These are phyloP conservation scores for Aegilops speltoides DNA, from an alignment of 176 grass and related monocot species.

Conservation along the genomic window DNA sequence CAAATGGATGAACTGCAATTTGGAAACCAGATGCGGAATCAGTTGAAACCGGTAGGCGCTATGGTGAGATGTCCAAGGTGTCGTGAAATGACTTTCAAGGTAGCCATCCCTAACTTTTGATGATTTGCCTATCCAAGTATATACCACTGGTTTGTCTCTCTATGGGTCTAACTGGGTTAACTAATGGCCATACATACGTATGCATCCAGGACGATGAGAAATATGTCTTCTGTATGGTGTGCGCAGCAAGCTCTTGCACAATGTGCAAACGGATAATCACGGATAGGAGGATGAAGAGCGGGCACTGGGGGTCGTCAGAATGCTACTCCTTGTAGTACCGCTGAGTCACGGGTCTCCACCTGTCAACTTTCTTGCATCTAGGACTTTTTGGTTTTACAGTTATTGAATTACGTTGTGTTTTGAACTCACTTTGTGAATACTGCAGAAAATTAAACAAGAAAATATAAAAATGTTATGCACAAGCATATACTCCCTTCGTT, in stretches of 20 bases:
- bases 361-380: no score
- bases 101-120: neutral
- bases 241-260: constrained; percentile 40
- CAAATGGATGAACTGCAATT: neutral
- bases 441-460: no score
- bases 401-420: no score
- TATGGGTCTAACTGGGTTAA: neutral
- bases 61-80: constrained; percentile 32
- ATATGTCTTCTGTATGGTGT: constrained; percentile 58
- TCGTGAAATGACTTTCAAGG: constrained; percentile 30
- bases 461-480: no score
- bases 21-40: neutral
- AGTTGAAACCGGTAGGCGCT: neutral
- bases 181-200: no score
- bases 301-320: constrained; percentile 29
- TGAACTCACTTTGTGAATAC: no score
- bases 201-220: constrained; percentile 33
- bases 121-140: no score
- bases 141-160: neutral
- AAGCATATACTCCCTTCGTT: no score
- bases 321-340: neutral
- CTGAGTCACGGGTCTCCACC: no score
- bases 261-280: constrained; percentile 28
- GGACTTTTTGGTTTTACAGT: no score
- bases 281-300: neutral